Evolutionary conservation across 441 rosid species (phyloP), one percentile per base, ranked within the genome.

Genomic region (Populus trichocarpa): DNA sequence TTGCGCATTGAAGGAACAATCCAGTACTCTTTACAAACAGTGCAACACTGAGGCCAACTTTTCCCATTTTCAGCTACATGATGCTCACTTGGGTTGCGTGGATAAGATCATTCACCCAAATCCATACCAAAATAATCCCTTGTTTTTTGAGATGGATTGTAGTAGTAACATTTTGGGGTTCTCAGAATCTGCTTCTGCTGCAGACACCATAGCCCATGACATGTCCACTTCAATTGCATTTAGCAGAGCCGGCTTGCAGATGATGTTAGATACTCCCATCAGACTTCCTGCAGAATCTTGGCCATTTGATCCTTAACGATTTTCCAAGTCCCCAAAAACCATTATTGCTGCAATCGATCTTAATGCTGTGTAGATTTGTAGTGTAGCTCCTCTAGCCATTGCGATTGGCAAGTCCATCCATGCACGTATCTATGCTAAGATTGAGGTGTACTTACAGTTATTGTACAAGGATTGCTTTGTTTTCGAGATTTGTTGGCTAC

Each of bases 1-100:
- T 76, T 74, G 81, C 83, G 30, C 72, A 10, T 75, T 83, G 67
- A 86, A 79, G 78, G 89, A 85, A 67, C 86, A 81, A 73, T 73
- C 72, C 72, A 1, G 65, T 59, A 63, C 35, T 69, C 46, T 87
- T 81, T 86, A 83, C 77, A 88, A 85, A 84, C 86, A 88, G 84
- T 82, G 89, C 86, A 90, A 83, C 83, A 80, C 86, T 77, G 90
- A 87, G 83, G 78, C 78, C 23, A 86, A 74, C 87, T 86, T 86
- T 82, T 86, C 83, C 74, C 32, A 30, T 30, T 30, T 30, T 30
- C 32, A 30, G 32, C 32, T 30, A 30, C 80, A 74, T 77, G 82
- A 66, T 81, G 85, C 77, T 78, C 79, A 77, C 81, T 74, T 86
- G 28, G 78, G 80, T 79, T 82, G 84, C 84, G 71, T 77, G 75